Evolutionary conservation across 768 basidiomycete genomes (phyloP), one percentile per base, ranked within the genome.

Genomic region (Boletus sensibilis): DNA sequence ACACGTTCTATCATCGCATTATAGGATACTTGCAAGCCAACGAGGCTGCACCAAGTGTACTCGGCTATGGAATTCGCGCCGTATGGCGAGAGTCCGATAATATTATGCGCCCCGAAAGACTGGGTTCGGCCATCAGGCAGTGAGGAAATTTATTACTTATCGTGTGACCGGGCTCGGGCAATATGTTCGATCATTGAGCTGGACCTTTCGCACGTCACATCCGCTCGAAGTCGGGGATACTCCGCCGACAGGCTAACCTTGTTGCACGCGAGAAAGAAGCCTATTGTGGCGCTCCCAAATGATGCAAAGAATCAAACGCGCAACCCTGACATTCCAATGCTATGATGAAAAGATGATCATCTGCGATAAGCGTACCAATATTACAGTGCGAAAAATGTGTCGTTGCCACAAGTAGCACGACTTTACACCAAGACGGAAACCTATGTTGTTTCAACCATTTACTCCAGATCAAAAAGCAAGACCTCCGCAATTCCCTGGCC

Each of bases 391-490:
- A 55, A 55, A 44, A 20, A 21, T 14, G 7, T 51, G 13, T 23
- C 21, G 12, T 29, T 20, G 3, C 39, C 35, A 4, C 29, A n/a
- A 31, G 9, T 20, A 31, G 16, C n/a, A 39, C 34, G 16, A 29
- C 47, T 9, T 9, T n/a, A 34, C n/a, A 29, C 5, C 38, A 5
- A n/a, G 31, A 31, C 20, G 8, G 12, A 16, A 16, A 13, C 21
- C 7, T 20, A n/a, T 21, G 20, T 25, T 40, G 8, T 27, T 21
- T 39, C 39, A 12, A 27, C 4, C 29, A 14, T n/a, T 53, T 57
- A 83, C 58, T 86, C 85, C 63, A 92, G 71, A 71, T 94, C 92
- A 63, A 94, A 96, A 16, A 94, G 68, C 49, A 95, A 68, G 20
- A 93, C 77, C 73, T 96, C 94, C 0, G 85, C 89, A 13, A 78